phyloP scores from a whole-genome alignment of 2,329 filamentous ascomycete genomes.

The Beauveria brongniartii region DNA sequence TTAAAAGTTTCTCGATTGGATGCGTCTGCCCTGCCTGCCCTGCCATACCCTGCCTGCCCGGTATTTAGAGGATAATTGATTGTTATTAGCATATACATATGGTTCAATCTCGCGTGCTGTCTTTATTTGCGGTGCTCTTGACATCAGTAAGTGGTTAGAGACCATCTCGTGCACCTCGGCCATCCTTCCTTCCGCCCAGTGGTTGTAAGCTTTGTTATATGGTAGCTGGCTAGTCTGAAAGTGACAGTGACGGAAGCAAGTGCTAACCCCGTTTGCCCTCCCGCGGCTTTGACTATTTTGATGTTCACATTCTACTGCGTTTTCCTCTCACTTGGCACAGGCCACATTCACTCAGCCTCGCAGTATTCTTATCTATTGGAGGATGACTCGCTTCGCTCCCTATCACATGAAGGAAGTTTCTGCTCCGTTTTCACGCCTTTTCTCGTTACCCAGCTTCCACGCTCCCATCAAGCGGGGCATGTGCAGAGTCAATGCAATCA shows the following conservation, averaged over 20 bases:
- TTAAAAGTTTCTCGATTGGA: neutral
- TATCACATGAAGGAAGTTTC: neutral
- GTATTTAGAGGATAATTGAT: neutral
- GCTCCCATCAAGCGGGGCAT: neutral
- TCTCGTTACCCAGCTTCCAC: neutral
- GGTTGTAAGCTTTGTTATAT: neutral
- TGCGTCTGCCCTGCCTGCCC: neutral
- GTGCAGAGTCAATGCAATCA: neutral
- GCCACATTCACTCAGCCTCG: neutral
- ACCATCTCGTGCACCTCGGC: neutral
- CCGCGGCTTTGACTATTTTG: neutral
- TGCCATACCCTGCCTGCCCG: neutral
- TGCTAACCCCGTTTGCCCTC: constrained; percentile 1
- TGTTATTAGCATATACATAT: neutral
- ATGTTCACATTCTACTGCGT: constrained; percentile 9
- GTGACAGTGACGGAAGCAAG: neutral
- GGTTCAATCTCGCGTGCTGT: neutral
- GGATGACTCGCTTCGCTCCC: neutral
- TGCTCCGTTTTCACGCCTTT: neutral
- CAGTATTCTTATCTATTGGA: neutral
- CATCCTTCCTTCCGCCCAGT: neutral
- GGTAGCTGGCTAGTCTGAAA: neutral
- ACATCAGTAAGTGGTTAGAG: neutral
- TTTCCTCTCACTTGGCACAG: neutral
- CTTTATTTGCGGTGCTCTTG: neutral